Evolutionary conservation across 441 rosid genomes (phyloP).

Genomic region (Erodium trifolium): DNA sequence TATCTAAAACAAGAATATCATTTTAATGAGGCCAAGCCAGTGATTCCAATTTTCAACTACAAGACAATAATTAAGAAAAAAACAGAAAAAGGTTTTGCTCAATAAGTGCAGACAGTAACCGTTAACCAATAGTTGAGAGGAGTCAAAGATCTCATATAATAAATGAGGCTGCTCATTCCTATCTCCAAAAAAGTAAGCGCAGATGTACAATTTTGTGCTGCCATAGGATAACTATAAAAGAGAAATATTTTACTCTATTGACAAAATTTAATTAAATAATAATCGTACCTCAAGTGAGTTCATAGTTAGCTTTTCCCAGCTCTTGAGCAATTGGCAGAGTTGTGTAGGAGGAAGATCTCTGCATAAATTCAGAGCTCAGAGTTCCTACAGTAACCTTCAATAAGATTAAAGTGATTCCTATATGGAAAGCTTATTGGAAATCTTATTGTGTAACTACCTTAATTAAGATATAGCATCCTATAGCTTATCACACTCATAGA

Average conservation of each 20-base stretch:
- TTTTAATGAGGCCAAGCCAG: too few species aligned
- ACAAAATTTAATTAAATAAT: neutral
- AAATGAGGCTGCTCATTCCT: too few species aligned
- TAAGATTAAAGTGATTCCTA: neutral
- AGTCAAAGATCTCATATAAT: too few species aligned
- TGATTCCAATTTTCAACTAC: too few species aligned
- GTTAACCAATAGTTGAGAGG: too few species aligned
- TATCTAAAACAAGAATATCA: too few species aligned
- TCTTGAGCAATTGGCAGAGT: constrained; percentile 44
- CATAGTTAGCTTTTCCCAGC: constrained; percentile 55
- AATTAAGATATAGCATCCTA: neutral
- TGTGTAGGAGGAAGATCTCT: constrained; percentile 65
- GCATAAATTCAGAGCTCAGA: constrained; percentile 26
- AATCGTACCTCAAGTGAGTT: constrained; percentile 53
- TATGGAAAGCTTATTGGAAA: constrained; percentile 1
- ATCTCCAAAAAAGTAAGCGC: too few species aligned
- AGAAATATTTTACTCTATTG: neutral
- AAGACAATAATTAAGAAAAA: too few species aligned
- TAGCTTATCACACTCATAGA: neutral
- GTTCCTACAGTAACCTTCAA: neutral
- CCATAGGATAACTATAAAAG: constrained; percentile 2
- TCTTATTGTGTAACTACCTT: neutral
- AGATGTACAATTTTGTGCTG: neutral
- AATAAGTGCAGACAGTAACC: too few species aligned
- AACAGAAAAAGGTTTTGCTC: too few species aligned